Percentiles rank a stretch among this genome's conserved stretches.
Conservation (phyloP, 2,329 filamentous ascomycete genomes). For the Aspergillus felis region DNA sequence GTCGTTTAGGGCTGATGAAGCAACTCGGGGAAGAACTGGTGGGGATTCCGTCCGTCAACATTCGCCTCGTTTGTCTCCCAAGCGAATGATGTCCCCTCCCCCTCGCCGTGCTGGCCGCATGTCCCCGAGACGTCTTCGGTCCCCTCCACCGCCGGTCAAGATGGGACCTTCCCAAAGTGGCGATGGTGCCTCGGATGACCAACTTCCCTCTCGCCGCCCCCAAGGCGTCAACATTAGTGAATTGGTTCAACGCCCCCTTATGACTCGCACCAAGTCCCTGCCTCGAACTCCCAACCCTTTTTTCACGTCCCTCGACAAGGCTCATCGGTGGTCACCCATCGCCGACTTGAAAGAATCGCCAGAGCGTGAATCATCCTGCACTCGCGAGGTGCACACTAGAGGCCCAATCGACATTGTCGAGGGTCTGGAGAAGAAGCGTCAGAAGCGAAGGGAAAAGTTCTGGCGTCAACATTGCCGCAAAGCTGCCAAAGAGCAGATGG, state of each 20-base stretch:
- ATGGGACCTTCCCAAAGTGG: conserved; percentile 45
- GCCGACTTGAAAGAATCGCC: conserved; percentile 33
- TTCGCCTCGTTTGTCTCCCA: conserved; percentile 57
- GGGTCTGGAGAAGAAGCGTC: conserved; percentile 88
- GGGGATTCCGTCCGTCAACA: conserved; percentile 49
- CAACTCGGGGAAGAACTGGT: conserved; percentile 39
- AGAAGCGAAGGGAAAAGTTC: conserved; percentile 88
- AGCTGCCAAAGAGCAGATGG: conserved; percentile 63
- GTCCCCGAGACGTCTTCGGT: conserved; percentile 67
- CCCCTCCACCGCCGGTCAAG: conserved; percentile 62
- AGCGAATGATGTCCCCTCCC: conserved; percentile 54
- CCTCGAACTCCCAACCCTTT: conserved; percentile 74
- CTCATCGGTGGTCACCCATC: conserved; percentile 29
- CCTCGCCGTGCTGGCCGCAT: conserved; percentile 46
- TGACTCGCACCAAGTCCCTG: conserved; percentile 79
- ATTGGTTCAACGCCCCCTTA: conserved; percentile 59
- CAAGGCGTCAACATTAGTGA: conserved; percentile 51
- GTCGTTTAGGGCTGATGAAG: conserved; percentile 47
- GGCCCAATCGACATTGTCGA: conserved; percentile 98
- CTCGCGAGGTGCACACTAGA: conserved; percentile 64
- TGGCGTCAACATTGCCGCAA: conserved; percentile 86
- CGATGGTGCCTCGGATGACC: conserved; percentile 38
- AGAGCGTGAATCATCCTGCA: conserved; percentile 31
- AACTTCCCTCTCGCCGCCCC: conserved; percentile 42
- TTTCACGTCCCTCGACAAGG: conserved; percentile 38